Base-by-base conservation (phyloP, 1,284 basidiomycete genomes). In the Veloboletus limbatus region DNA sequence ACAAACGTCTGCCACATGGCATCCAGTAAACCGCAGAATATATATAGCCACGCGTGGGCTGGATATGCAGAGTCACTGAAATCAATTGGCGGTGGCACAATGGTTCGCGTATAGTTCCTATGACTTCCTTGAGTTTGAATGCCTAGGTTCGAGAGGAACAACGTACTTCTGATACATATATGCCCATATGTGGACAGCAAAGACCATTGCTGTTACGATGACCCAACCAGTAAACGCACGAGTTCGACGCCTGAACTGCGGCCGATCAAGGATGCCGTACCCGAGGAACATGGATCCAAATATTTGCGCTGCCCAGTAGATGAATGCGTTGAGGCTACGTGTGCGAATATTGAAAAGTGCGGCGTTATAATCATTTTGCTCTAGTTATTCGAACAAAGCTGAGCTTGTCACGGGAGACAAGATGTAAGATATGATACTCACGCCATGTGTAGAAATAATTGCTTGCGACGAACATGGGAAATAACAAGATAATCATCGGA, bases 401-500 rank as follows among this genome's bases (percentile, higher is more conserved):
- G 20, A 48, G 35, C 24, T 55, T 25, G 27, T 39, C 22, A n/a
- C 22, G 16, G 10, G 7, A 43, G 39, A 16, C 2, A 31, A 16
- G 8, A 22, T 3, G 8, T 6, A 8, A 20, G 11, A 21, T 27
- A 16, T 22, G 13, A 32, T 17, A 48, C 65, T 48, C 32, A 67
- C 65, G 62, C 62, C 62, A 63, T 1, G 62, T 67, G 38, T 88
- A 86, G 64, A 88, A 88, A 77, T 84, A 89, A 62, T 88, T 88
- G 36, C 81, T 82, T 5, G 82, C 78, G 49, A 88, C 75, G 67
- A 83, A 84, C 76, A 84, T 79, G 8, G 82, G 81, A 67, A 83
- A 82, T 20, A 84, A 66, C 10, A 84, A 60, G 16, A 83, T 40
- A 45, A 84, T 74, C 62, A 73, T 65, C 1, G 81, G 81, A 55